Evolutionary conservation across 805 yeast species (phyloP), one percentile per base, ranked within the genome.

Genomic region (Candida sanyiensis): DNA sequence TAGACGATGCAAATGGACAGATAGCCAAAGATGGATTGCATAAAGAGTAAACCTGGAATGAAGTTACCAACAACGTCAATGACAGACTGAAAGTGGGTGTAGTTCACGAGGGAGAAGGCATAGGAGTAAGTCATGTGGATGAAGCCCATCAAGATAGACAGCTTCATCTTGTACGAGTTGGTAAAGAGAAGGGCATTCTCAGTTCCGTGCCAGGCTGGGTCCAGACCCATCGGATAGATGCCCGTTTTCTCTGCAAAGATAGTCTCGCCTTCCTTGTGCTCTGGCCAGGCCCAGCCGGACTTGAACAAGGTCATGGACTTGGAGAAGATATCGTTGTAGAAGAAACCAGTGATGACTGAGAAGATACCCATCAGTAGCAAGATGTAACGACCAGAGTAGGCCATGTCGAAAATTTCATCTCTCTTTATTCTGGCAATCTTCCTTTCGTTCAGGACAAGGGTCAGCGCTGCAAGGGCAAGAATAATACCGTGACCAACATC

Each of bases 371-470:
- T 93, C 44, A 93, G 64, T 44, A 88, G 67, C 37, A 93, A 65
- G 40, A 93, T 87, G 61, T 93, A 93, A 55, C 99, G 77, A 31
- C 99, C 99, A 15, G 80, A 66, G 59, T 71, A 93, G 0, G 96
- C 97, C 97, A 93, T 93, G 56, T 88, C 97, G 55, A 88, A 86
- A 37, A 94, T 87, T 59, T 93, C 98, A 57, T 87, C 97, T 54
- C 89, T 73, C 54, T 81, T 75, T 70, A 79, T 72, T 35, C 69
- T 69, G 18, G 73, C 80, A 38, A 93, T 73, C 46, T 73, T 70
- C 45, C 70, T 72, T 62, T 93, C 98, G 57, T 83, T 80, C 35
- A 78, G 47, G 9, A 93, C 88, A 46, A 93, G 66, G 22, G 65
- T 62, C 37, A 77, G 63, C 2, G 94, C 95, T 13, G 87, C 85